A percentile compares a stretch with the other conserved stretches of the same genome.
These are phyloP conservation scores for Pseudogymnoascus sp. DNA, from an alignment of 2,329 filamentous ascomycete species.

Conservation along the genomic window DNA sequence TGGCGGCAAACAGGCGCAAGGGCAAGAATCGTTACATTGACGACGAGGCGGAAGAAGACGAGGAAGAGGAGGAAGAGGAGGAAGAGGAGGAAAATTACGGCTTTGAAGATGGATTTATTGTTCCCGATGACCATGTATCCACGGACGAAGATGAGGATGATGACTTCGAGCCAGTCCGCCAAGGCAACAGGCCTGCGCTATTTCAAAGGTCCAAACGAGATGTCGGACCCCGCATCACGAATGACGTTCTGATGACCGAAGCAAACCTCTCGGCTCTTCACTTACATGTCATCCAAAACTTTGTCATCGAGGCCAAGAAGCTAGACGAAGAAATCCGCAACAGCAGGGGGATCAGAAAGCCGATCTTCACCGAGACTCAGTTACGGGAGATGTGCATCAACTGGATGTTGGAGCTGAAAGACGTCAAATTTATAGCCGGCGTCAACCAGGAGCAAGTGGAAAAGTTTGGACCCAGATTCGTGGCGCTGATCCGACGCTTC, in stretches of 20 bases:
- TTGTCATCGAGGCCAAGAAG: slow-evolving; percentile 54
- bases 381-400: slow-evolving; percentile 66
- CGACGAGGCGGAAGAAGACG: slow-evolving; percentile 33
- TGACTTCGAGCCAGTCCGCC: slow-evolving; percentile 24
- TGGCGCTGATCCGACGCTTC: slow-evolving; percentile 48
- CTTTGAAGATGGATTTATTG: slow-evolving; percentile 41
- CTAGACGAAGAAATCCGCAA: slow-evolving; percentile 56
- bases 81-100: neutral
- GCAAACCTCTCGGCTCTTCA: slow-evolving; percentile 50
- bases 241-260: slow-evolving; percentile 45
- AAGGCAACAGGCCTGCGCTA: slow-evolving; percentile 37
- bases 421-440: slow-evolving; percentile 56
- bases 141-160: slow-evolving; percentile 27
- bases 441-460: slow-evolving; percentile 57
- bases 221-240: slow-evolving; percentile 52
- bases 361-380: slow-evolving; percentile 61
- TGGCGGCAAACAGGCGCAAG: slow-evolving; percentile 31
- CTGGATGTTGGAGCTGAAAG: slow-evolving; percentile 54
- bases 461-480: slow-evolving; percentile 52
- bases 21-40: slow-evolving; percentile 22
- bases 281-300: slow-evolving; percentile 54
- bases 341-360: slow-evolving; percentile 47
- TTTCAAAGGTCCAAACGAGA: slow-evolving; percentile 39
- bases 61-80: slow-evolving; percentile 24
- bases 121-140: slow-evolving; percentile 29